Evolutionary conservation across 495 filamentous ascomycete genomes (phyloP), one percentile per base, ranked within the genome.

Genomic region (Ascodesmis nigricans): DNA sequence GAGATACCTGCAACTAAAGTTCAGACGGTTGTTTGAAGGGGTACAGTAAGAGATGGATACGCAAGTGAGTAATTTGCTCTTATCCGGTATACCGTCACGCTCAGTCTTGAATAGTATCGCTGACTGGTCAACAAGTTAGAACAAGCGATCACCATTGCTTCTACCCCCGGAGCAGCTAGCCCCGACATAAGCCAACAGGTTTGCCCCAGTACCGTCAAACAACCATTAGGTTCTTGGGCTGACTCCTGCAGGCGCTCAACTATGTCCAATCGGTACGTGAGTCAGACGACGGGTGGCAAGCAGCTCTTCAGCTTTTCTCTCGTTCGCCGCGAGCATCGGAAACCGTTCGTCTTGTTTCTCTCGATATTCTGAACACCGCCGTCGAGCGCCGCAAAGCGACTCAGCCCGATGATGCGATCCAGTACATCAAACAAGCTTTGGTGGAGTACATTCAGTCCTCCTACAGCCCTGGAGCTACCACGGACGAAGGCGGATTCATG

Each of bases 321-420:
- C 68, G 79, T 52, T 65, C 63, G n/a, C 78, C 80, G n/a, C 70
- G 64, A 39, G 55, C 72, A 43, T 69, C 73, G 36, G 82, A 93
- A 34, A 65, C 92, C 31, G 75, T 91, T 29, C 78, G 87, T 14
- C 70, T 83, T 51, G 71, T 82, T 21, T 78, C 73, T 31, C 65
- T 99, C 36, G 87, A 99, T 47, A 67, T 95, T 27, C 64, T 95
- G 50, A 92, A 91, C 54, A 80, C 78, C 56, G 77, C 81, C 25
- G 71, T 92, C 34, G 75, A 90, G 43, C 55, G 56, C 15, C 44
- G 32, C 21, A 62, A 61, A 11, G 71, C 78, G 43, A 55, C 66
- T 15, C 63, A 90, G 34, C 73, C 79, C 36, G 55, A 57, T n/a
- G 61, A 69, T 44, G 69, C 66, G 41, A 55, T 93, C 34, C 53